phyloP scores from a whole-genome alignment of 805 yeast species.

The Saturnispora mendoncae region DNA sequence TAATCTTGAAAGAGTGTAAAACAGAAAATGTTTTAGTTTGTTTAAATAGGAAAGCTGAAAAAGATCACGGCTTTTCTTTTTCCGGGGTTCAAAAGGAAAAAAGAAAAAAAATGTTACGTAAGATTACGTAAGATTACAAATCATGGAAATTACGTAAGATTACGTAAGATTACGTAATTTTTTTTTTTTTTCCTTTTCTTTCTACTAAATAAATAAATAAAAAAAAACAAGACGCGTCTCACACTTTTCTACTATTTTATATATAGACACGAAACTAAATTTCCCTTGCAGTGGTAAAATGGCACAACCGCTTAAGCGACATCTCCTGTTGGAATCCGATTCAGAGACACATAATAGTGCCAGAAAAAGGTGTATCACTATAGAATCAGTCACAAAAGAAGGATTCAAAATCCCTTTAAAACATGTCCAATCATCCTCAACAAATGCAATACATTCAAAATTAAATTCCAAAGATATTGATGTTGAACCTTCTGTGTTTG shows the following conservation, averaged over 20 bases:
- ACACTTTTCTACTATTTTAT: too few relatives aligned
- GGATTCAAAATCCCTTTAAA: conserved; percentile 28
- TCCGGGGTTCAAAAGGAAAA: too few relatives aligned
- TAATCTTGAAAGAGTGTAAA: neutral
- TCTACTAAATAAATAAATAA: too few relatives aligned
- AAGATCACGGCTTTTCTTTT: neutral
- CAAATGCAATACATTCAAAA: conserved; percentile 23
- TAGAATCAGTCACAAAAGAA: conserved; percentile 13
- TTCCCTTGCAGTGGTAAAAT: neutral
- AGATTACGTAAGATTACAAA: too few relatives aligned
- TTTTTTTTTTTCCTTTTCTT: too few relatives aligned
- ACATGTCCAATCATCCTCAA: conserved; percentile 16
- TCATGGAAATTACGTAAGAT: too few relatives aligned
- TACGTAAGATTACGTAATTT: too few relatives aligned
- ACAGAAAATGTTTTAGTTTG: neutral
- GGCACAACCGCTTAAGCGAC: conserved; percentile 4
- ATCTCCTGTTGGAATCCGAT: conserved; percentile 9
- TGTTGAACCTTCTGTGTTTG: conserved; percentile 40
- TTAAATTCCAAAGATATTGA: conserved; percentile 23
- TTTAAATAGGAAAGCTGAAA: neutral
- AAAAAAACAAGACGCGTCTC: conserved; percentile 1
- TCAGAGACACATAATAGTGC: neutral
- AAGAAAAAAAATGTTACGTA: too few relatives aligned
- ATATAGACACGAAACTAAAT: neutral
- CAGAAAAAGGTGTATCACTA: conserved; percentile 11